Evolutionary conservation across 2,329 filamentous ascomycete genomes (phyloP), one percentile per base, ranked within the genome.

Genomic region (Neocucurbitaria cava): DNA sequence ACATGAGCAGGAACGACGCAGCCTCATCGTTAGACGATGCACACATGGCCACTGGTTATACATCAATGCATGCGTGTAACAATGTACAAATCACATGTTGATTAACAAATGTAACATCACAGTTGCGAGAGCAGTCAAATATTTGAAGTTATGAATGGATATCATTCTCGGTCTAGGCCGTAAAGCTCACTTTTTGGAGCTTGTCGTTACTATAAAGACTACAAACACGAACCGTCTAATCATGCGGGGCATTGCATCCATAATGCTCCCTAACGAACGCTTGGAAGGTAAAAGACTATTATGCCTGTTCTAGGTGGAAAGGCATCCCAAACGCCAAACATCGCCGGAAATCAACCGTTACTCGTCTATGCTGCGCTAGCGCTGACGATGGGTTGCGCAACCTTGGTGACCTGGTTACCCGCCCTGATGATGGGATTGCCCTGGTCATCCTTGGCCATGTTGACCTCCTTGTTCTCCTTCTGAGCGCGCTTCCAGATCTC

Each of bases 381-480:
- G 66, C 88, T 93, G 59, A 89, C 87, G 50, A 91, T 86, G 40
- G 93, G 92, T 75, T 92, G 87, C 18, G 87, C 80, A 46, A 96
- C 86, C 78, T 91, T 92, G 65, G 93, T 97, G 55, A 91, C 85
- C 80, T 97, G 93, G 68, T 87, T 83, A 49, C 92, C 92, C 62
- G 93, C 92, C 61, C 93, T 89, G 70, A 96, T 86, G 66, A 97
- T 92, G 61, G 90, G 88, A 76, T 91, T 85, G 46, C 92, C 93
- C 49, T 86, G 82, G 15, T 87, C 89, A 74, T 96, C 93, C 75
- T 91, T 92, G 75, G 91, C 85, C 64, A 89, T 88, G 54, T 88
- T 86, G 53, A 90, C 84, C 67, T 93, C 90, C 82, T 94, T 93
- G 82, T 76, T 76, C 61, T 76, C 74, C 54, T 66, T 65, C 58